Percentiles rank a stretch among this genome's conserved stretches.
Evolutionary conservation across 148 eudicot species (phyloP).

Genomic region (Polygonum maritimum): DNA sequence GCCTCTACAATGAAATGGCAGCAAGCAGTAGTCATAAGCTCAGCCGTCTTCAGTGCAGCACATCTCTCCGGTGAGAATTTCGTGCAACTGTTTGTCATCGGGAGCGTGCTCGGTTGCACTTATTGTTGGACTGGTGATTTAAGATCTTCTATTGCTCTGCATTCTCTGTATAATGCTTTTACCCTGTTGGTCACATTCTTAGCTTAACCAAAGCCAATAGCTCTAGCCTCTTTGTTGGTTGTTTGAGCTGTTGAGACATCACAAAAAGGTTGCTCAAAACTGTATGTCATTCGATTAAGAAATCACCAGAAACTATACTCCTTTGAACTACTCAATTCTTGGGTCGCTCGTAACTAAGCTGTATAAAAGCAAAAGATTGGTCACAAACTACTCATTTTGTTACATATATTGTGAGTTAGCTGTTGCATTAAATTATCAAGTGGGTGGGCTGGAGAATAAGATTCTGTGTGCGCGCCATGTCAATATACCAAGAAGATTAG

Average conservation of each 20-base stretch:
- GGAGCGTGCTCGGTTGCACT: constrained; percentile 66
- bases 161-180: constrained; percentile 77
- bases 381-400: no score
- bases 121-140: constrained; percentile 82
- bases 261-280: no score
- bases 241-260: no score
- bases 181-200: constrained; percentile 30
- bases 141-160: constrained; percentile 47
- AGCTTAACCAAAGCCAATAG: constrained; percentile 18
- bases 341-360: no score
- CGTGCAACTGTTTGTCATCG: constrained; percentile 49
- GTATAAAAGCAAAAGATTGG: no score
- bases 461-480: background rate
- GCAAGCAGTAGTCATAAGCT: constrained; percentile 59
- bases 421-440: background rate
- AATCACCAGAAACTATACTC: no score
- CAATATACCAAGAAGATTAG: background rate
- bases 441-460: background rate
- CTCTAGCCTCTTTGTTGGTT: background rate
- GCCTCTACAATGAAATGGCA: constrained; percentile 57
- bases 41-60: constrained; percentile 57
- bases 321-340: no score
- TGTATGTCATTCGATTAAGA: no score
- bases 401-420: no score
- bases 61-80: constrained; percentile 76